Evolutionary conservation across 2,329 filamentous ascomycete genomes (phyloP).

Genomic region (Colletotrichum graminicola): DNA sequence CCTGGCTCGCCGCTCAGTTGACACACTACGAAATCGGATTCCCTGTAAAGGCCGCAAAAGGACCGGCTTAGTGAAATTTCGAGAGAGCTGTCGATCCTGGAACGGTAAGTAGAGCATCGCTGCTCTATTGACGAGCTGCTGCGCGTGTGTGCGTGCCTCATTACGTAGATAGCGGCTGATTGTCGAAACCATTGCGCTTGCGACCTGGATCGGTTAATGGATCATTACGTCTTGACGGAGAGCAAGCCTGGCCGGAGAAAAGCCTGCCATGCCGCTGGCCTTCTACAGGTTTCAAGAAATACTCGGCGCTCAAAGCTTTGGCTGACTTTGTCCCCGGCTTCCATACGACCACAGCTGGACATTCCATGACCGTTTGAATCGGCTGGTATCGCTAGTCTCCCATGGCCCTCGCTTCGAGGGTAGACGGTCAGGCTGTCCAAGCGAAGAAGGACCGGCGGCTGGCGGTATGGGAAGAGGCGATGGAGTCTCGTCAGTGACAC

Average conservation of each 20-base stretch:
- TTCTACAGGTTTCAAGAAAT: background rate
- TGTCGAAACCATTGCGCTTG: background rate
- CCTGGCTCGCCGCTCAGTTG: background rate
- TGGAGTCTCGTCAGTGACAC: background rate
- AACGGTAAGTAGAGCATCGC: background rate
- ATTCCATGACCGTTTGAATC: background rate
- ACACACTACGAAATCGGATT: background rate
- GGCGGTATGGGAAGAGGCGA: background rate
- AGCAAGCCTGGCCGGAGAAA: background rate
- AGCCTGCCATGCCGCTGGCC: background rate
- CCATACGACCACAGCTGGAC: background rate
- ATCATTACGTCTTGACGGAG: background rate
- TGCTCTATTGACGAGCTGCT: background rate
- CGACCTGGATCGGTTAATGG: background rate
- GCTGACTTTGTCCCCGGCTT: background rate
- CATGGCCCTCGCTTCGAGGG: no score
- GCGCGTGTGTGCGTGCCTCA: background rate
- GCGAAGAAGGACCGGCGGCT: background rate
- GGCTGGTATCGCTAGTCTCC: background rate
- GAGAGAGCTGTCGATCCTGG: background rate
- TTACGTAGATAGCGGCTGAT: background rate
- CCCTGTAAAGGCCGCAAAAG: background rate
- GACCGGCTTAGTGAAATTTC: background rate
- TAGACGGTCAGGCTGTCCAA: background rate
- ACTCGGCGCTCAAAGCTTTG: background rate